phyloP scores from a whole-genome alignment of 441 rosid genomes.

The Adansonia gregorii region DNA sequence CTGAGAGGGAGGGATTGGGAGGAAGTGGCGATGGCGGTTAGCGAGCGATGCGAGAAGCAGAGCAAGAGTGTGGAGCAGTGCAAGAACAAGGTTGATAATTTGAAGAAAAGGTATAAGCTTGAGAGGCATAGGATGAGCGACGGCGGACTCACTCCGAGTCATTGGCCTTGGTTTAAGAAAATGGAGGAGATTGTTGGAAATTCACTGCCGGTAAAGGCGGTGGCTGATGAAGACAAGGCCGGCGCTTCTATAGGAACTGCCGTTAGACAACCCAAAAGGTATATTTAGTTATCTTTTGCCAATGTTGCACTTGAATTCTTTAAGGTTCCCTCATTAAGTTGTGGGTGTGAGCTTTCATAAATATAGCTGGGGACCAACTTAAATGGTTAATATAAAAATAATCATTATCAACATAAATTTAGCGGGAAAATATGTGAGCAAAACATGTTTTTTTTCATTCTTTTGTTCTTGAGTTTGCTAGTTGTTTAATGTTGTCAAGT shows the following conservation, averaged over 20 bases:
- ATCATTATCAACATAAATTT: neutral
- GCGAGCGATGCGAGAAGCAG: slow-evolving; percentile 62
- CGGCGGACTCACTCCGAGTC: slow-evolving; percentile 58
- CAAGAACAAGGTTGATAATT: slow-evolving; percentile 85
- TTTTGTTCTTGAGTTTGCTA: neutral
- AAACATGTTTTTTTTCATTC: neutral
- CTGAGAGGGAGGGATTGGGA: slow-evolving; percentile 94
- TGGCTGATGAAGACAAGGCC: slow-evolving; percentile 53
- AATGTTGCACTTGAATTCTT: neutral
- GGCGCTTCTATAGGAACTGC: slow-evolving; percentile 40
- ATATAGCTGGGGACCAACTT: neutral
- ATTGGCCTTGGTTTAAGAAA: slow-evolving; percentile 94
- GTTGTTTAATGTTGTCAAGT: neutral
- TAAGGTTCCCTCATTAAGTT: neutral
- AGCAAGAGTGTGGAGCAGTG: slow-evolving; percentile 93
- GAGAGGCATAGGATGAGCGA: slow-evolving; percentile 75
- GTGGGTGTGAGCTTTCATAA: neutral
- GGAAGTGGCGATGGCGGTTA: slow-evolving; percentile 77
- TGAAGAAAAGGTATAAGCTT: slow-evolving; percentile 82
- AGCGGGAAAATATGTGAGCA: neutral
- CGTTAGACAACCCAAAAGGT: slow-evolving; percentile 65
- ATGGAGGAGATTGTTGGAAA: slow-evolving; percentile 86
- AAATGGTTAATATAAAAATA: neutral
- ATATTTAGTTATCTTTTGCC: slow-evolving; percentile 3
- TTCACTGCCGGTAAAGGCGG: slow-evolving; percentile 41